Conservation (phyloP, 164 flowering plant species). For the Magnolia sinica region DNA sequence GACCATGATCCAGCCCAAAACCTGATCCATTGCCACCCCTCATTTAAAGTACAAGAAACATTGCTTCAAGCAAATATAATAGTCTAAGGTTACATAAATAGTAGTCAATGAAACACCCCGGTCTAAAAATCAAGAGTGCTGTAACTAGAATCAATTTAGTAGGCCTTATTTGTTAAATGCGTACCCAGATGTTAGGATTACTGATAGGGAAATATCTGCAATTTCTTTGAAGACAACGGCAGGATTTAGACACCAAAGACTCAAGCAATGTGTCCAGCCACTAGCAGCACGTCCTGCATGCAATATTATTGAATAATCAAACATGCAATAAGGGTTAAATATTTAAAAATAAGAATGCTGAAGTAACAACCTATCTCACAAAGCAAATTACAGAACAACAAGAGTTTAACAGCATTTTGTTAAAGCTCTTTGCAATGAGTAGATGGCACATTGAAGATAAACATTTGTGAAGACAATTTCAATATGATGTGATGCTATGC, state of each 20-base stretch:
- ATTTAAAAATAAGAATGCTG: neutral
- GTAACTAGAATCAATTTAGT: neutral
- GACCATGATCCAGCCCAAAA: too few relatives aligned
- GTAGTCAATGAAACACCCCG: neutral
- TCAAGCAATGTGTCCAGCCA: slow-evolving; percentile 52
- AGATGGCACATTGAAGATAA: neutral
- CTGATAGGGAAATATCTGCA: slow-evolving; percentile 70
- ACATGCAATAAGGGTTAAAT: neutral
- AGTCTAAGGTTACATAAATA: neutral
- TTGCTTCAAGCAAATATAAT: neutral
- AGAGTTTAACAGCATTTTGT: neutral
- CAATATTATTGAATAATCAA: slow-evolving; percentile 9
- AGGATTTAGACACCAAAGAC: slow-evolving; percentile 96
- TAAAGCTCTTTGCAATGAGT: neutral
- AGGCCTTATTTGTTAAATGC: slow-evolving; percentile 11
- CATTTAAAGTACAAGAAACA: too few relatives aligned
- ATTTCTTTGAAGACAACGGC: slow-evolving; percentile 83
- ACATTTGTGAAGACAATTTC: neutral
- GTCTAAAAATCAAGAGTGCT: neutral
- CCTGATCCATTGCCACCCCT: too few relatives aligned
- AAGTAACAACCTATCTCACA: neutral
- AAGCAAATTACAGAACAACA: neutral
- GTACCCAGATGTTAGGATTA: slow-evolving; percentile 95
- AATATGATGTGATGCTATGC: neutral
- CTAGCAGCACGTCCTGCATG: slow-evolving; percentile 41